Conservation (phyloP, 371 early-diverging fungal genomes). For the Choanephora cucurbitarum region DNA sequence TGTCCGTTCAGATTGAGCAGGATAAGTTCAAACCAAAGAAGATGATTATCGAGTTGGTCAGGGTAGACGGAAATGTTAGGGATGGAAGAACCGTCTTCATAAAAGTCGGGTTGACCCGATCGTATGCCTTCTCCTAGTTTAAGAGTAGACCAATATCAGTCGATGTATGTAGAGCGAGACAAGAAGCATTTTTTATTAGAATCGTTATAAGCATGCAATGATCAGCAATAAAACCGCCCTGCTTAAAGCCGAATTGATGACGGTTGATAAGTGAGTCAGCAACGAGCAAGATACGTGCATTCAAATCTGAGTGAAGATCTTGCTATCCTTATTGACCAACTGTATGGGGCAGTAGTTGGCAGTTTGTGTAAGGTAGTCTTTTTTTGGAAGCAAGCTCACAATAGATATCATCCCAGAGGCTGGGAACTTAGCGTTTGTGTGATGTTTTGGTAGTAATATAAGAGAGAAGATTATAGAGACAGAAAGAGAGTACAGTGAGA, state of each 20-base stretch:
- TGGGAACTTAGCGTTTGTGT: neutral
- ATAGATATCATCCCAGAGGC: constrained; percentile 15
- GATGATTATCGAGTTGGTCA: no score
- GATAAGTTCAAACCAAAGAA: no score
- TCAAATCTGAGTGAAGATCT: constrained; percentile 8
- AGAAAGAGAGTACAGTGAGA: no score
- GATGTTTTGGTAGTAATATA: no score
- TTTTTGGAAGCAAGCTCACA: constrained; percentile 26
- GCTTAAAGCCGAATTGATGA: neutral
- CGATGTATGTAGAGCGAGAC: no score
- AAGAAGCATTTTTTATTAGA: neutral
- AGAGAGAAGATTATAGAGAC: no score
- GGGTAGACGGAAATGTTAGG: no score
- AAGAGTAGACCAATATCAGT: neutral
- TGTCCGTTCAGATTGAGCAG: no score
- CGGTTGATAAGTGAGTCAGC: neutral
- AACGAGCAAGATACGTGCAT: neutral
- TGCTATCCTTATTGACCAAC: constrained; percentile 12
- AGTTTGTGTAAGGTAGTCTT: constrained; percentile 13
- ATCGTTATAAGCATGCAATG: neutral
- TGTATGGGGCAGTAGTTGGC: constrained; percentile 27
- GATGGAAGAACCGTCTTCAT: no score
- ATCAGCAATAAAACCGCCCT: neutral
- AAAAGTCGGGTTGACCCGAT: no score
- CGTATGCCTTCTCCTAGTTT: no score